Conservation (phyloP, 2,329 filamentous ascomycete genomes). For the Fusarium foetens region DNA sequence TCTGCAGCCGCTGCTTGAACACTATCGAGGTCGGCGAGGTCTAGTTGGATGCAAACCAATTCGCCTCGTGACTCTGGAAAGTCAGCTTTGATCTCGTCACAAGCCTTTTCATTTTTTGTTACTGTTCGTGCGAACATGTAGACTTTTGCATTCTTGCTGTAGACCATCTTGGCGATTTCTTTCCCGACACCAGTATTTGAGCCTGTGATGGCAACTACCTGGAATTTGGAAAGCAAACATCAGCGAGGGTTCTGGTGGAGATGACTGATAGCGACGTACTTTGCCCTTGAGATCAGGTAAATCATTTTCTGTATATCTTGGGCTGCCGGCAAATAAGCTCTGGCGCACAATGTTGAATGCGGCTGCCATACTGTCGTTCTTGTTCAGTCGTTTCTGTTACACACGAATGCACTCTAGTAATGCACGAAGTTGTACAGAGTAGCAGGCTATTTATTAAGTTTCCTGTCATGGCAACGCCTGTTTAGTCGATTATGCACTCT, state of each 20-base stretch:
- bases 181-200: conserved; percentile 57
- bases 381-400: accelerated
- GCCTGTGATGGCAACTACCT: conserved; percentile 62
- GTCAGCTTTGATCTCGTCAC: conserved; percentile 53
- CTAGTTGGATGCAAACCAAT: conserved; percentile 55
- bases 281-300: conserved; percentile 61
- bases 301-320: conserved; percentile 61
- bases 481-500: background rate
- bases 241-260: background rate
- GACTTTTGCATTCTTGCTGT: conserved; percentile 62
- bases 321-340: conserved; percentile 31
- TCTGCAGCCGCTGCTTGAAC: conserved; percentile 42
- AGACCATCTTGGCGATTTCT: conserved; percentile 63
- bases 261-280: conserved; percentile 58
- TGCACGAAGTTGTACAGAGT: too few relatives aligned
- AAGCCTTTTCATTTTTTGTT: conserved; percentile 55
- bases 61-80: conserved; percentile 50
- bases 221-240: accelerated
- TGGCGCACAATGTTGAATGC: conserved; percentile 6
- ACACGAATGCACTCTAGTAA: accelerated
- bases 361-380: background rate
- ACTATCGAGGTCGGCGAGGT: conserved; percentile 51
- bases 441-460: background rate
- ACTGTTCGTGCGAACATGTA: conserved; percentile 62
- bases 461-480: background rate